Evolutionary conservation across 768 basidiomycete species (phyloP), one percentile per base, ranked within the genome.

Genomic region (Artomyces pyxidatus): DNA sequence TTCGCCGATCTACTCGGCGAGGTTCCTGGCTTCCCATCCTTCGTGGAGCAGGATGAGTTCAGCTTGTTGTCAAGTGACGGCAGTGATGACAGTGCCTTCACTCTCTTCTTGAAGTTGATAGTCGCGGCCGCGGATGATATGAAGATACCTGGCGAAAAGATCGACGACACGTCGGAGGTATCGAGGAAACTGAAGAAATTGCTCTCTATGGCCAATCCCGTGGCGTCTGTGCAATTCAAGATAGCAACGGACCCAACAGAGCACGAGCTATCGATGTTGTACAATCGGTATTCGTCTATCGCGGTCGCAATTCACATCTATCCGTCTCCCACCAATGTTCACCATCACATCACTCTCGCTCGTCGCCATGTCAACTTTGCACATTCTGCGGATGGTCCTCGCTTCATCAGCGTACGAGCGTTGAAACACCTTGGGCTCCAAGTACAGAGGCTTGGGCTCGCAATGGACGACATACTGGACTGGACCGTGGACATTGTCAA

Each of bases 101-200:
- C 78, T n/a, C 61, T 88, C 6, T 88, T 92, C 60, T 70, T 95
- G 39, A 90, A 92, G 62, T 72, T 96, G 47, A 71, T 93, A 28
- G 77, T 83, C n/a, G 77, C 78, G 39, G 82, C 84, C 0, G 71
- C 70, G 1, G 64, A 70, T 11, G 66, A 68, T 50, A 64, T 55
- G 60, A 63, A 47, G 65, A 59, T 50, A 55, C 62, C 30, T 52
- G 50, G 42, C 39, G 30, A 44, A 39, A 54, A 45, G 6, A 25
- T 61, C 54, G 9, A 65, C 66, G 42, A 55, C 60, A 45, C 59
- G n/a, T 46, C 45, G 16, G 47, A 57, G 6, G 47, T 73, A 12
- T 65, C 67, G 7, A 65, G 70, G 23, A 75, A 71, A 53, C 66
- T 74, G 59, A 81, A 78, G 60, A 86, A 90, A 56, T 66, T 94